phyloP scores from a whole-genome alignment of 495 filamentous ascomycete genomes.

The Penicillium psychrofluorescens region DNA sequence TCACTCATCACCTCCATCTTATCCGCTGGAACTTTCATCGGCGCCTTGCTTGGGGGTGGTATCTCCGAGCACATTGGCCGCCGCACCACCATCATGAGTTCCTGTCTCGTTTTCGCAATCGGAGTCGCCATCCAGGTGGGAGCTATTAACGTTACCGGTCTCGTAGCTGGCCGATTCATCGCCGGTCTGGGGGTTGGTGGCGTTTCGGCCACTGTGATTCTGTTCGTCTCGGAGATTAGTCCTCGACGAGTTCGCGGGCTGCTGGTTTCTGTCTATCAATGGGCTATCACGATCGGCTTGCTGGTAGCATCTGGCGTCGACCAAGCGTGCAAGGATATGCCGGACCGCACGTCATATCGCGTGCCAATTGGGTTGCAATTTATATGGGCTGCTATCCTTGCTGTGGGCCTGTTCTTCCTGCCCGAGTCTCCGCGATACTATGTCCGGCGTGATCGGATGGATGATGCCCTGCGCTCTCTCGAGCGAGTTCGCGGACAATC shows the following conservation, averaged over 20 bases:
- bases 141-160: conserved; percentile 34
- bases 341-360: conserved; percentile 55
- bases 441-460: conserved; percentile 43
- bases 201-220: conserved; percentile 62
- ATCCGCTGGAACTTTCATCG: conserved; percentile 69
- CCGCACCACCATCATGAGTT: conserved; percentile 56
- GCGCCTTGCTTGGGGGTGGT: conserved; percentile 58
- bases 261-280: conserved; percentile 61
- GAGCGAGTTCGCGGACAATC: conserved; percentile 35
- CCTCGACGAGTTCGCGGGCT: conserved; percentile 58
- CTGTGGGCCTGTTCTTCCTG: conserved; percentile 57
- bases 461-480: conserved; percentile 28
- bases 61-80: conserved; percentile 60
- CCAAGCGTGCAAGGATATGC: conserved; percentile 53
- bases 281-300: conserved; percentile 64
- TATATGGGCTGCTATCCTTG: conserved; percentile 59
- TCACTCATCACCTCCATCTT: conserved; percentile 66
- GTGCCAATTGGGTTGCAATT: conserved; percentile 63
- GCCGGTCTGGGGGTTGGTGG: conserved; percentile 68
- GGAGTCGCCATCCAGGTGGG: conserved; percentile 57
- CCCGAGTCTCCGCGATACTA: conserved; percentile 67
- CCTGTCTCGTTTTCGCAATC: conserved; percentile 54
- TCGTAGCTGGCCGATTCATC: conserved; percentile 62
- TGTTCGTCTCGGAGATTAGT: conserved; percentile 59
- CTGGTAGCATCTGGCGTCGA: conserved; percentile 63